Base-by-base conservation (phyloP, 352 stramenopile species). In the Phytophthora citricola region DNA sequence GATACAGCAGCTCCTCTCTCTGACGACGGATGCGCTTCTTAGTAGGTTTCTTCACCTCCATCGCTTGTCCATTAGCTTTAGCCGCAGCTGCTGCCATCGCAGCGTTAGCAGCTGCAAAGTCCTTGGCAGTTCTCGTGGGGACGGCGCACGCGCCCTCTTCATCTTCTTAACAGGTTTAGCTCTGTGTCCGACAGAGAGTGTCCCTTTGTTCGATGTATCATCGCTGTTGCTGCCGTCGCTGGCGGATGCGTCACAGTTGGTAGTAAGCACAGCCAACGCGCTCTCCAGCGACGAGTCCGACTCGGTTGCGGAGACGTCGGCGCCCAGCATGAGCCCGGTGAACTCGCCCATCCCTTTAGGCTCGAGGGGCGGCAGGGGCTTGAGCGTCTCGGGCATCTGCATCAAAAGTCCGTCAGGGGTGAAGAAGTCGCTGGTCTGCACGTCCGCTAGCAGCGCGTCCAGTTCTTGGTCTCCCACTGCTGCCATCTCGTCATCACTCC, bases 21-120 rank as follows among this genome's bases (percentile, higher is more conserved):
- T 83, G 75, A 48, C 75, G 58, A n/a, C 72, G 72, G n/a, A 79
- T 65, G 3, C 72, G 56, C 41, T 79, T 79, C 63, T 77, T 79
- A 3, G 45, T 69, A 5, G 72, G 68, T 17, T 64, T 76, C 43
- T 49, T 67, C 10, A 62, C 47, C 17, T 66, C 32, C 11, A 11
- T 11, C 6, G 26, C 5, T 8, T 38, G 26, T 20, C 60, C 51
- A 3, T 65, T 63, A 10, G 45, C 38, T 36, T 17, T 58, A 2
- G 27, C 46, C 17, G 55, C 43, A 27, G 54, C 57, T 10, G 46
- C 46, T 2, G 57, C 62, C 49, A 54, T 57, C 4, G 41, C 45
- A 0, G 41, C 41, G n/a, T 61, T 54, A 8, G 24, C 62, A 4
- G 66, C 41, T 15, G 63, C 63, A 38, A 71, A 71, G 27, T 71